phyloP scores from a whole-genome alignment of 2,329 filamentous ascomycete genomes.

The Aspergillus clavatus region DNA sequence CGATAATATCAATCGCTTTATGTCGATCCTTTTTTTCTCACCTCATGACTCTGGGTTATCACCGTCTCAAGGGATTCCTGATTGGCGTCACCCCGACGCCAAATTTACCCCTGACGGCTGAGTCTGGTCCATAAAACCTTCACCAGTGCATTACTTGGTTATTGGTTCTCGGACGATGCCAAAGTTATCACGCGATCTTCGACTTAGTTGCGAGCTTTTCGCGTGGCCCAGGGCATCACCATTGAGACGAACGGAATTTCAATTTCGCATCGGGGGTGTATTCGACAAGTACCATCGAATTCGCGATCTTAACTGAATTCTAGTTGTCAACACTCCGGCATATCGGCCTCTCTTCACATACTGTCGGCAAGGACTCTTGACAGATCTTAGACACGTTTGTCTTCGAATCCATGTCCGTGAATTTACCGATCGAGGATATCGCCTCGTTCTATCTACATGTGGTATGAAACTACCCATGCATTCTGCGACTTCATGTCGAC shows the following conservation, averaged over 20 bases:
- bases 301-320: not conserved
- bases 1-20: conserved; percentile 21
- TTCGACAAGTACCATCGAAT: not conserved
- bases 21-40: not conserved
- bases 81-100: not conserved
- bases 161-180: no score
- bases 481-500: not conserved
- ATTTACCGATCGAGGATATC: no score
- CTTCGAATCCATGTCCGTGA: no score
- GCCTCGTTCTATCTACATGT: not conserved
- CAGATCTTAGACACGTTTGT: not conserved
- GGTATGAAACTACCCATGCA: not conserved
- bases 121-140: not conserved
- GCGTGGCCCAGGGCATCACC: not conserved
- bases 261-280: not conserved
- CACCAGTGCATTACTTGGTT: not conserved
- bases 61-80: not conserved
- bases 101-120: not conserved
- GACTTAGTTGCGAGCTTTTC: not conserved
- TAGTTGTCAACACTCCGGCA: not conserved
- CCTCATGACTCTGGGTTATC: not conserved
- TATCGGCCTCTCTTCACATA: not conserved
- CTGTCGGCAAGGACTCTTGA: not conserved
- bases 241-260: not conserved
- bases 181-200: not conserved